A percentile compares a stretch with the other conserved stretches of the same genome.
Conservation (phyloP, 129 eudicot species). For the Ambrosia trifida region DNA sequence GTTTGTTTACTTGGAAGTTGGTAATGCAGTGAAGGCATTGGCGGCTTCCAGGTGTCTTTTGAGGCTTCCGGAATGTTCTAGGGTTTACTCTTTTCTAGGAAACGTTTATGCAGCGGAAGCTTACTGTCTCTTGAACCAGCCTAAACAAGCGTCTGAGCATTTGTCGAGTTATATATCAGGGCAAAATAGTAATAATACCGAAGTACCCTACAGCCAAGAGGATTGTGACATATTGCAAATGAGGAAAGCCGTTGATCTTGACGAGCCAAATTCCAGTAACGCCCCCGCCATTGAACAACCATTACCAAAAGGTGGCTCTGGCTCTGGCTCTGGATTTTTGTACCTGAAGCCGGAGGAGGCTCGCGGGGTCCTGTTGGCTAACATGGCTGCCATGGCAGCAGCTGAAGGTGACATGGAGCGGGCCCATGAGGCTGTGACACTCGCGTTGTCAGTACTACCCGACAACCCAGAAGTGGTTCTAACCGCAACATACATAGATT, state of each 20-base stretch:
- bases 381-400: slow-evolving; percentile 68
- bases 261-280: slow-evolving; percentile 48
- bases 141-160: slow-evolving; percentile 86
- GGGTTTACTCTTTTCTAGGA: slow-evolving; percentile 58
- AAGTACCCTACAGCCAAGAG: slow-evolving; percentile 74
- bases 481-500: slow-evolving; percentile 76
- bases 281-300: slow-evolving; percentile 35
- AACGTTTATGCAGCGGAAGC: slow-evolving; percentile 88
- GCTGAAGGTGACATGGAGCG: slow-evolving; percentile 72
- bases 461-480: slow-evolving; percentile 58
- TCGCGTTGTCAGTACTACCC: slow-evolving; percentile 56
- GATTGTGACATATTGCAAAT: slow-evolving; percentile 56
- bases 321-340: slow-evolving; percentile 7
- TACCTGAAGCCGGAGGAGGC: slow-evolving; percentile 78
- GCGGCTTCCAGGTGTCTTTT: slow-evolving; percentile 68
- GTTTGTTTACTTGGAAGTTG: slow-evolving; percentile 69
- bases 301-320: slow-evolving; percentile 30
- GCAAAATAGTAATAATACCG: slow-evolving; percentile 31
- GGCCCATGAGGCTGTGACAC: slow-evolving; percentile 53
- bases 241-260: slow-evolving; percentile 52
- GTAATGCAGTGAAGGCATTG: slow-evolving; percentile 67
- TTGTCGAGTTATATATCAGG: slow-evolving; percentile 56
- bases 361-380: slow-evolving; percentile 61
- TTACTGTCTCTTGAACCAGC: slow-evolving; percentile 68
- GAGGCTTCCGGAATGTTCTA: slow-evolving; percentile 63